Evolutionary conservation across 345 rosid species (phyloP).

Genomic region (Brassica rapa): DNA sequence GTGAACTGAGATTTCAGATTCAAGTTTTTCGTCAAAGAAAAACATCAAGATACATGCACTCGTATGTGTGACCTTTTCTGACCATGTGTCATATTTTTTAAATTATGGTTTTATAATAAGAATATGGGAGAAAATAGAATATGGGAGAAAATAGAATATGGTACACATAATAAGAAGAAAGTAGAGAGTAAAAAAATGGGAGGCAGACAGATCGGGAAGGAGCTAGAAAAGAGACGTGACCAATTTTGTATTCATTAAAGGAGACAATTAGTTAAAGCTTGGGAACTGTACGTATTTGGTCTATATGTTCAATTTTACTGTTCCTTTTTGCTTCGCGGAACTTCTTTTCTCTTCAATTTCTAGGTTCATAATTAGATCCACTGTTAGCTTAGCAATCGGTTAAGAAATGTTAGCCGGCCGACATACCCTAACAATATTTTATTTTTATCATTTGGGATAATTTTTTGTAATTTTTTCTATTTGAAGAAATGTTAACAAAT

Average conservation of each 20-base stretch:
- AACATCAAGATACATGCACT: background rate
- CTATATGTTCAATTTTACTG: background rate
- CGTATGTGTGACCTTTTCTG: background rate
- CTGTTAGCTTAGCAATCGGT: background rate
- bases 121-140: too few species aligned
- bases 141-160: too few species aligned
- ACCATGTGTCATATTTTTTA: background rate
- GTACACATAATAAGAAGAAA: background rate
- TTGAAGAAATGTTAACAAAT: too few species aligned
- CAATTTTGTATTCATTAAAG: background rate
- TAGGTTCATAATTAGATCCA: background rate
- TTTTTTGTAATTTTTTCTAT: too few species aligned
- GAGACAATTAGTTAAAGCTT: background rate
- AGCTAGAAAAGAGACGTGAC: background rate
- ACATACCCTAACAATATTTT: too few species aligned
- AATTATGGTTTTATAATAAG: too few species aligned
- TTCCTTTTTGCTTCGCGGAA: background rate
- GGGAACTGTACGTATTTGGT: background rate
- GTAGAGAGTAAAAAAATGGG: background rate
- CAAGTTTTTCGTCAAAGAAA: background rate
- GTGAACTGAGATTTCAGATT: background rate
- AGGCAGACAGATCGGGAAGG: background rate
- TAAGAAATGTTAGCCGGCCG: too few species aligned
- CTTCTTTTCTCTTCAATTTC: background rate
- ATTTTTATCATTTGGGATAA: too few species aligned